Percentiles rank a stretch among this genome's conserved stretches.
phyloP scores from a whole-genome alignment of 257 asterid species.

The Nicotiana paniculata region DNA sequence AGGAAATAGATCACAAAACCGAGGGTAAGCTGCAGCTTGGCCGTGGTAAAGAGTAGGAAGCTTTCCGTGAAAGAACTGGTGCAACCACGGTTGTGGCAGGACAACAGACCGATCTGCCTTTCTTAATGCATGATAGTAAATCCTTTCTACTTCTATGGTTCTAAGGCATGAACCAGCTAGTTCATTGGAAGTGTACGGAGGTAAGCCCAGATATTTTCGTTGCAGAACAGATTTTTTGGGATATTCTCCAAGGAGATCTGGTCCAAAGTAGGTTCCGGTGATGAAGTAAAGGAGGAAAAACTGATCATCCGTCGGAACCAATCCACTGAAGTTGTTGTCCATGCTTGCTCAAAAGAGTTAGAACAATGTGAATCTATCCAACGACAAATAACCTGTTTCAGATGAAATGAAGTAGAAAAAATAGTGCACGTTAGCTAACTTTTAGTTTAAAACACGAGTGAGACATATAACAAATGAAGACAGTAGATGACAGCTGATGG shows the following conservation, averaged over 20 bases:
- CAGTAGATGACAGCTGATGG: not conserved
- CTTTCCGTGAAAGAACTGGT: conserved; percentile 41
- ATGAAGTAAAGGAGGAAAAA: conserved; percentile 47
- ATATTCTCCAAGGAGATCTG: conserved; percentile 38
- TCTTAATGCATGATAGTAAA: conserved; percentile 49
- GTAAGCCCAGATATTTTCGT: conserved; percentile 36
- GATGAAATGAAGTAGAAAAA: not conserved
- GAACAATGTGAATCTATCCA: not conserved
- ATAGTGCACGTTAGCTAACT: not conserved
- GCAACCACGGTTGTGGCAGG: conserved; percentile 35
- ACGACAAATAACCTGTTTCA: not conserved
- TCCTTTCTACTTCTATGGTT: conserved; percentile 40
- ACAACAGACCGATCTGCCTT: conserved; percentile 39
- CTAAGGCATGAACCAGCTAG: conserved; percentile 38
- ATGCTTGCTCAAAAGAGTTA: conserved; percentile 15
- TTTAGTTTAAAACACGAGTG: not conserved
- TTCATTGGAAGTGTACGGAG: conserved; percentile 27
- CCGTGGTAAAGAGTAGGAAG: conserved; percentile 23
- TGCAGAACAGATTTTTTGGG: conserved; percentile 43
- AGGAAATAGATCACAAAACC: conserved; percentile 50
- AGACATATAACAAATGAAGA: not conserved
- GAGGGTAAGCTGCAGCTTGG: conserved; percentile 20
- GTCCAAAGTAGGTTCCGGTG: conserved; percentile 60
- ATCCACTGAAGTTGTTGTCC: conserved; percentile 25
- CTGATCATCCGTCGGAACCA: conserved; percentile 48